Evolutionary conservation across 805 yeast species (phyloP).

Genomic region (Candida nitratophila): DNA sequence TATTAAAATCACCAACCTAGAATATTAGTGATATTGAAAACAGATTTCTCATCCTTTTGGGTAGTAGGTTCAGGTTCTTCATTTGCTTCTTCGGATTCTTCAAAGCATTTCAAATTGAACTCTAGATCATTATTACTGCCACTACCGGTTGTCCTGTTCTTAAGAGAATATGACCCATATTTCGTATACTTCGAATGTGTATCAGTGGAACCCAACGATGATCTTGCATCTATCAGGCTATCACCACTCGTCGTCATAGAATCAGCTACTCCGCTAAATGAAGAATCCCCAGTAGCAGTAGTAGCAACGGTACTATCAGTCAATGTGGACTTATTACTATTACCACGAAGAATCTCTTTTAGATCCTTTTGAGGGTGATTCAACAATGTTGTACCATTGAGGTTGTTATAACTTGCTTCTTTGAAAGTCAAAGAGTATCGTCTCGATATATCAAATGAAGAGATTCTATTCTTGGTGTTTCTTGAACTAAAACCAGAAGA

Average conservation of each 20-base stretch:
- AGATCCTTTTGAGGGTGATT: background rate
- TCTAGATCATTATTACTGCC: background rate
- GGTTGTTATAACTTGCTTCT: background rate
- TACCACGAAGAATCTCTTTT: background rate
- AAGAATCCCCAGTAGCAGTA: background rate
- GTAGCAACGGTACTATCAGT: no score
- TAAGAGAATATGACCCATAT: no score
- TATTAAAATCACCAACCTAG: background rate
- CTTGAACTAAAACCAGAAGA: no score
- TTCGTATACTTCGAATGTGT: no score
- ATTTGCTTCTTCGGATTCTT: background rate
- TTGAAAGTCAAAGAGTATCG: slow-evolving; percentile 14
- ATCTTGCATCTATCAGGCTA: no score
- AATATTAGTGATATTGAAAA: background rate
- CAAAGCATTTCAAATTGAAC: background rate
- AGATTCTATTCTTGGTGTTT: background rate
- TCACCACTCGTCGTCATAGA: no score
- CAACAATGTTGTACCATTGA: background rate
- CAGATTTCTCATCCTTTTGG: background rate
- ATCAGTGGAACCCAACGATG: no score
- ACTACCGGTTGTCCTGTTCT: no score
- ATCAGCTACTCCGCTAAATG: no score
- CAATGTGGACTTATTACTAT: no score
- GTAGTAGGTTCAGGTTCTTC: background rate
- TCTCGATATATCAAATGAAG: slow-evolving; percentile 9